Evolutionary conservation across 768 basidiomycete genomes (phyloP), one percentile per base, ranked within the genome.

Genomic region (Tephrocybe sp.): DNA sequence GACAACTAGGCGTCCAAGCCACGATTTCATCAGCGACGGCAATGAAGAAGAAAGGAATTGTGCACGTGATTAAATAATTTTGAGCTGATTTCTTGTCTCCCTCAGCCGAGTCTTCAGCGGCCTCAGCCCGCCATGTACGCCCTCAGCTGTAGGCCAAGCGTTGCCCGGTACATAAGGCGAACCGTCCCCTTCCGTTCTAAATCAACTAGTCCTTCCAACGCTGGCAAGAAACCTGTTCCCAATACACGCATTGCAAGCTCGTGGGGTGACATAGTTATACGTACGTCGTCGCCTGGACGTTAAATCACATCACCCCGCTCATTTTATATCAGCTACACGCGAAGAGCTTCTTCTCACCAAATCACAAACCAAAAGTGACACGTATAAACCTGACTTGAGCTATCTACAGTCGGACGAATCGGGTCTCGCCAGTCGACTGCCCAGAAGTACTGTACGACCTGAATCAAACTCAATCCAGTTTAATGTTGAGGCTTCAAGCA

Each of bases 1-100:
- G 64, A 92, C 85, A 58, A 84, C 71, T 49, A 92, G 68, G 42
- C 78, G 70, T 24, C 84, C 84, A 49, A 84, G 64, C 55, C 84
- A 57, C 35, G 63, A 62, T 62, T 68, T 60, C 73, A 77, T 77
- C 12, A 21, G 8, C 12, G 22, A 18, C 8, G 2, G 15, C 40
- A 11, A n/a, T 15, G 3, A n/a, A 27, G 34, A 9, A 15, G 6
- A n/a, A 44, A 0, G n/a, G n/a, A n/a, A n/a, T n/a, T n/a, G n/a
- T n/a, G n/a, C n/a, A n/a, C n/a, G n/a, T n/a, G n/a, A n/a, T n/a
- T n/a, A n/a, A n/a, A n/a, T n/a, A n/a, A n/a, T n/a, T n/a, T n/a
- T n/a, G n/a, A n/a, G n/a, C n/a, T n/a, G n/a, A n/a, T n/a, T n/a
- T n/a, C n/a, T n/a, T n/a, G n/a, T n/a, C n/a, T n/a, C 31, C n/a